Evolutionary conservation across 2,329 filamentous ascomycete species (phyloP).

Genomic region (Coniochaeta ligniaria): DNA sequence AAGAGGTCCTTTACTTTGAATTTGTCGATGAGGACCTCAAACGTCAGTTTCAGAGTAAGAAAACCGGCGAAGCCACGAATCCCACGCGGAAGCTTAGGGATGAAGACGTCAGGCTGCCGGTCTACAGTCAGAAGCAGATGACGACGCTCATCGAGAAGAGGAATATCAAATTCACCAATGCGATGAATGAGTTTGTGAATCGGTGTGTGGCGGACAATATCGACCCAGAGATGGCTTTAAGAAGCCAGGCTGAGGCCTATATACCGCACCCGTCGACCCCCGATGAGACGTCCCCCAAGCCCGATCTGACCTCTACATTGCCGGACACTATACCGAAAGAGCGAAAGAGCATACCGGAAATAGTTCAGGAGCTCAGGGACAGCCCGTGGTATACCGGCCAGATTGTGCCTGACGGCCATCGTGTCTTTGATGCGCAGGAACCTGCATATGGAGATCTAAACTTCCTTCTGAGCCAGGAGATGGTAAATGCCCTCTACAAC

Average conservation of each 20-base stretch:
- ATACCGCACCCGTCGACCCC: conserved; percentile 54
- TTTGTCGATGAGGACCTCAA: conserved; percentile 90
- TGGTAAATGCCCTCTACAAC: conserved; percentile 97
- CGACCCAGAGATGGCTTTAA: conserved; percentile 63
- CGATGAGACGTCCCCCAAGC: conserved; percentile 20
- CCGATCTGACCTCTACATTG: conserved; percentile 35
- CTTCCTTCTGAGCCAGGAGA: conserved; percentile 78
- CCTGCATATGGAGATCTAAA: conserved; percentile 76
- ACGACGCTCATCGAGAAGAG: conserved; percentile 80
- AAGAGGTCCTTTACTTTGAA: conserved; percentile 81
- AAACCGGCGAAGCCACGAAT: conserved; percentile 65
- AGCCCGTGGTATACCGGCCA: conserved; percentile 86
- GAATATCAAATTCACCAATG: conserved; percentile 73
- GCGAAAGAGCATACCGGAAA: conserved; percentile 73
- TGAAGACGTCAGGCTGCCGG: conserved; percentile 83
- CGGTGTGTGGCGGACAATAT: conserved; percentile 56
- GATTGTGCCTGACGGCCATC: conserved; percentile 87
- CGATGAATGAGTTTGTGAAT: conserved; percentile 71
- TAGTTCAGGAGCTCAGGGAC: conserved; percentile 74
- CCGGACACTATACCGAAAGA: conserved; percentile 72
- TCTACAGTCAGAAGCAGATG: conserved; percentile 91
- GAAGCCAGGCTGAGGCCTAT: conserved; percentile 47
- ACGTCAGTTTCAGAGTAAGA: conserved; percentile 63
- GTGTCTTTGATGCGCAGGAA: conserved; percentile 81
- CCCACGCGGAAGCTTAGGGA: conserved; percentile 62